Base-by-base conservation (phyloP, 306 rosid genomes). In the Cicer arietinum region DNA sequence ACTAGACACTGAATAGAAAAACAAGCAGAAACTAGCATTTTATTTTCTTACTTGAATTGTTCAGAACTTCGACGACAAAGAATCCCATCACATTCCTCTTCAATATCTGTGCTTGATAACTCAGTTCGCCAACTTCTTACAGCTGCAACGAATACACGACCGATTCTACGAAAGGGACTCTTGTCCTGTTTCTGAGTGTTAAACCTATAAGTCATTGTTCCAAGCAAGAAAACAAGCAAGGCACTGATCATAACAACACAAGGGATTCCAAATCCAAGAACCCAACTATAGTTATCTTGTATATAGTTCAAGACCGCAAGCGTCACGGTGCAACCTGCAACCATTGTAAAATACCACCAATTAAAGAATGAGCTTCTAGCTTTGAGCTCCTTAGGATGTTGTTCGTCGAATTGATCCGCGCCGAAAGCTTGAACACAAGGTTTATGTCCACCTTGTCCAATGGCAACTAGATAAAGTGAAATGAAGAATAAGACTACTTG, bases 321-420 rank as follows among this genome's bases (percentile, higher is more conserved):
- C 1, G 96, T 82, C 2, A 16, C n/a, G n/a, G 79, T 8, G 50
- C 69, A 11, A 22, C 90, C 93, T 6, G 69, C 72, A 70, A 81
- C 74, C 42, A 87, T 14, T 6, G 89, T 61, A 18, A 90, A 88
- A 83, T 81, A 90, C 97, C 97, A 90, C 97, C 96, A 92, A 62
- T 90, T 92, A 77, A 92, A 92, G 83, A 92, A 92, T 14, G 97
- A 84, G 88, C 93, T 79, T 86, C 89, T 86, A 10, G 88, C 93
- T 45, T 77, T 85, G 83, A 77, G 59, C 73, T 92, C 97, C 79
- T 82, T 51, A 8, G 88, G 88, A 68, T 92, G 81, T 6, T 79
- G 37, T 8, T 79, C 89, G 57, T 92, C 96, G 42, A 89, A 92
- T 71, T 92, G 69, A 17, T 64, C 69, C 0, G 69, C 69, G 1